Evolutionary conservation across 768 basidiomycete species (phyloP).

Genomic region (Suillus clintonianus): DNA sequence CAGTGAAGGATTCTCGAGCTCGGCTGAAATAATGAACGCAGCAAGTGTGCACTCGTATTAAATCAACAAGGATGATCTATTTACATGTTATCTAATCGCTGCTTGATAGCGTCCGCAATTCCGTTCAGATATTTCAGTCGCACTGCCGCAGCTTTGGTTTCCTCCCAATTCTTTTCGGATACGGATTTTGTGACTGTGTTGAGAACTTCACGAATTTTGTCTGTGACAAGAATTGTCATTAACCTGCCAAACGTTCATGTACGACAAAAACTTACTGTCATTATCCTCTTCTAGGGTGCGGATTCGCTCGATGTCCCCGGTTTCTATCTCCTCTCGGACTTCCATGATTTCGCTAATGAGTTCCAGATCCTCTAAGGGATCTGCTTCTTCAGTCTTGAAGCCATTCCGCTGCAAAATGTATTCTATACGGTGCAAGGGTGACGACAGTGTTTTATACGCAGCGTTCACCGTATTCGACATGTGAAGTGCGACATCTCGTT

Average conservation of each 20-base stretch:
- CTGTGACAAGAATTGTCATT: conserved; percentile 36
- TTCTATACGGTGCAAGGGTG: conserved; percentile 74
- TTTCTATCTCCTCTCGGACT: conserved; percentile 74
- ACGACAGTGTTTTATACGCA: conserved; percentile 76
- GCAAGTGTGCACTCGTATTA: too few relatives aligned
- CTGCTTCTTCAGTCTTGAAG: conserved; percentile 60
- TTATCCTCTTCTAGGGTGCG: conserved; percentile 55
- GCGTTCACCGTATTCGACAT: conserved; percentile 78
- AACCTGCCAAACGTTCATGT: not conserved
- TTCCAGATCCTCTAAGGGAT: conserved; percentile 68
- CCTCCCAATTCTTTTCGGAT: conserved; percentile 51
- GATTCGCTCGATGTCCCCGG: conserved; percentile 50
- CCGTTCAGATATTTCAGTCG: conserved; percentile 74
- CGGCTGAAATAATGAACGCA: too few relatives aligned
- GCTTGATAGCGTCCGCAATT: conserved; percentile 43
- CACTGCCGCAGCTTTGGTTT: conserved; percentile 60
- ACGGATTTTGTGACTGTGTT: conserved; percentile 51
- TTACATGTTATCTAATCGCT: conserved; percentile 11
- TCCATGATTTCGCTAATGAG: conserved; percentile 82
- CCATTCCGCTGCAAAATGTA: conserved; percentile 76
- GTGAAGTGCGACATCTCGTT: conserved; percentile 23
- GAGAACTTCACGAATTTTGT: conserved; percentile 49
- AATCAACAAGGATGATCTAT: not conserved
- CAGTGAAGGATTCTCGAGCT: too few relatives aligned
- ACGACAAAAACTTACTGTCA: conserved; percentile 41